phyloP scores from a whole-genome alignment of 768 basidiomycete species.

The Rhizopogon vesiculosus region DNA sequence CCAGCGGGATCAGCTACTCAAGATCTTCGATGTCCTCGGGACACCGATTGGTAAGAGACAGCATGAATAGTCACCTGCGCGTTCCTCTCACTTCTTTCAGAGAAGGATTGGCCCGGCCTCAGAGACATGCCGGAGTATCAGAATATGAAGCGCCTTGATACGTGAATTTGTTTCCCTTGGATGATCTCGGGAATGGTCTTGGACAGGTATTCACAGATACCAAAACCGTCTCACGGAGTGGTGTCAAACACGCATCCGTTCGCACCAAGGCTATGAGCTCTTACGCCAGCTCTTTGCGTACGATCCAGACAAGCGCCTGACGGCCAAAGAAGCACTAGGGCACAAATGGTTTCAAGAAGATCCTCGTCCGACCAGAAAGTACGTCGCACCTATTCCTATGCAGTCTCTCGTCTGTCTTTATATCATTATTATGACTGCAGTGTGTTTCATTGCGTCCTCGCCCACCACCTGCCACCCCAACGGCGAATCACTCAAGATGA shows the following conservation, averaged over 20 bases:
- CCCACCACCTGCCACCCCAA: constrained; percentile 75
- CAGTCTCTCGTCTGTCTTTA: neutral
- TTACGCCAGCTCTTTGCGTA: constrained; percentile 85
- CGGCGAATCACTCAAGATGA: constrained; percentile 92
- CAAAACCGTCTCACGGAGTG: constrained; percentile 65
- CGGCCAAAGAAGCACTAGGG: constrained; percentile 71
- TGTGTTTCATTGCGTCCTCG: constrained; percentile 64
- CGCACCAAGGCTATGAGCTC: constrained; percentile 70
- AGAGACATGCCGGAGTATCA: constrained; percentile 85
- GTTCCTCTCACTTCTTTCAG: constrained; percentile 33
- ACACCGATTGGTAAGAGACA: constrained; percentile 71
- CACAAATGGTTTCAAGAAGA: constrained; percentile 95
- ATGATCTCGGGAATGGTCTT: constrained; percentile 1
- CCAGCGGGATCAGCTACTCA: constrained; percentile 90
- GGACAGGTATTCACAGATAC: constrained; percentile 33
- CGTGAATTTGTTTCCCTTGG: constrained; percentile 36
- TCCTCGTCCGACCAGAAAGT: constrained; percentile 84
- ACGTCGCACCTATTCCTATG: constrained; percentile 23
- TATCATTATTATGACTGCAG: constrained; percentile 31
- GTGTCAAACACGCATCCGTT: constrained; percentile 64
- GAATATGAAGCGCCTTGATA: constrained; percentile 75
- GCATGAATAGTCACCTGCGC: neutral
- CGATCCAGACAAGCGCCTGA: constrained; percentile 84
- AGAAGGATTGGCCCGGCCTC: constrained; percentile 84
- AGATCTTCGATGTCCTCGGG: constrained; percentile 95